Evolutionary conservation across 176 grass and related monocot species (phyloP).

Genomic region (Oryza coarctata): DNA sequence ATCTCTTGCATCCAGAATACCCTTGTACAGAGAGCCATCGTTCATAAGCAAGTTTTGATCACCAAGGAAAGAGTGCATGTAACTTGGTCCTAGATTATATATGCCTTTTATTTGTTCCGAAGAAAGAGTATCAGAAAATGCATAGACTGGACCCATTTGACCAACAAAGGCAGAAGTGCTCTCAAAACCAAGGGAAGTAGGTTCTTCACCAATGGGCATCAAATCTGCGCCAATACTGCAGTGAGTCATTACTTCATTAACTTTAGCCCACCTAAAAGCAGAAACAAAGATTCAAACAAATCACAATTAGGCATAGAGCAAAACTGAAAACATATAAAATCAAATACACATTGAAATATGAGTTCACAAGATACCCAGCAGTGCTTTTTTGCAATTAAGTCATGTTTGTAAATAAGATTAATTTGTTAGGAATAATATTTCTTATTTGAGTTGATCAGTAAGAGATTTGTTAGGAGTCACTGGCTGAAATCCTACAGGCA

Average conservation of each 20-base stretch:
- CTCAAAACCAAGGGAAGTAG: slow-evolving; percentile 71
- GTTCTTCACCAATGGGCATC: slow-evolving; percentile 81
- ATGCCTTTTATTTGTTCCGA: slow-evolving; percentile 93
- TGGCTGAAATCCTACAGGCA: not conserved
- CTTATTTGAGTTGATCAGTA: not conserved
- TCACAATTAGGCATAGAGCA: not conserved
- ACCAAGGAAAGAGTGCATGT: slow-evolving; percentile 97
- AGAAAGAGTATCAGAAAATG: slow-evolving; percentile 83
- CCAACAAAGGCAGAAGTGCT: slow-evolving; percentile 76
- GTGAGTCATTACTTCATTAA: slow-evolving; percentile 80
- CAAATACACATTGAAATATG: slow-evolving; percentile 6
- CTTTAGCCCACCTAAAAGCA: slow-evolving; percentile 86
- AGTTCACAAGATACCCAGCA: slow-evolving; percentile 14
- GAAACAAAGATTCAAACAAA: slow-evolving; percentile 34
- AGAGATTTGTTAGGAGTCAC: not conserved
- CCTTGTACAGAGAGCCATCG: slow-evolving; percentile 69
- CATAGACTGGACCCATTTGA: slow-evolving; percentile 96
- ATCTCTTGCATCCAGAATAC: slow-evolving; percentile 77
- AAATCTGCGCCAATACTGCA: slow-evolving; percentile 86
- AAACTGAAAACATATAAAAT: not conserved
- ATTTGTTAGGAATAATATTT: not conserved
- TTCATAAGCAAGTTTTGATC: slow-evolving; percentile 79
- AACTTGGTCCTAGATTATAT: slow-evolving; percentile 93
- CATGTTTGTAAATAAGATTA: not conserved
- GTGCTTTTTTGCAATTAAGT: slow-evolving; percentile 9